Evolutionary conservation across 2,329 filamentous ascomycete species (phyloP), one percentile per base, ranked within the genome.

Genomic region (Coccinonectria pachysandricola): DNA sequence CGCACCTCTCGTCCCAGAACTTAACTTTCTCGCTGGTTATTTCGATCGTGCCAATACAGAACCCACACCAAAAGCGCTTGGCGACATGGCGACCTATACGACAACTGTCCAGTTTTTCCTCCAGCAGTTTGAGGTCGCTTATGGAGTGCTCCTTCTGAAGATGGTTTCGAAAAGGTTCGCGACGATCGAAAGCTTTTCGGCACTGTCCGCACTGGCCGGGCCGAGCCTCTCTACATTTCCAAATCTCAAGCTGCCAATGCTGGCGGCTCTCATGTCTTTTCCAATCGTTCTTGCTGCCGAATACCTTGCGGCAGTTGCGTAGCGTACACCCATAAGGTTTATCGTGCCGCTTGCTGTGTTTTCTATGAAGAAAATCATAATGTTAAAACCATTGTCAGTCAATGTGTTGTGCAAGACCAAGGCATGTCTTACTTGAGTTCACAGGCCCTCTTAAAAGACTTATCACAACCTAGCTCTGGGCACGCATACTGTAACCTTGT

Each of bases 201-300:
- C 82, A 91, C 3, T 38, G 36, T 2, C 52, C 39, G 8, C 14
- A 12, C 5, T 33, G 29, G 15, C 21, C 13, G 14, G 37, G 6
- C 21, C 34, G 38, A 15, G 10, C 23, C 23, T 66, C 52, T 15
- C 68, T 61, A 47, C 86, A 94, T 15, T 70, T 71, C 75, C 81
- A 94, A 24, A 67, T 65, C 44, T 86, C 78, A 5, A 70, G 52
- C 32, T 79, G 71, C 34, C 71, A 74, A 49, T 94, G 86, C 45
- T 88, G 80, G 10, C 71, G 75, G 38, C 75, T 79, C 46, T 95
- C 88, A 45, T 95, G 87, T 2, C 87, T 74, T 49, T 92, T 93
- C 87, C 75, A 95, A 53, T 95, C 87, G 32, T 85, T 87, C 49
- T 94, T 93, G 52, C 81, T 87, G n/a, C 87, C 87, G 40, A 94